A percentile compares a stretch with the other conserved stretches of the same genome.
phyloP scores from a whole-genome alignment of 306 rosid species.

The Quercus agrifolia region DNA sequence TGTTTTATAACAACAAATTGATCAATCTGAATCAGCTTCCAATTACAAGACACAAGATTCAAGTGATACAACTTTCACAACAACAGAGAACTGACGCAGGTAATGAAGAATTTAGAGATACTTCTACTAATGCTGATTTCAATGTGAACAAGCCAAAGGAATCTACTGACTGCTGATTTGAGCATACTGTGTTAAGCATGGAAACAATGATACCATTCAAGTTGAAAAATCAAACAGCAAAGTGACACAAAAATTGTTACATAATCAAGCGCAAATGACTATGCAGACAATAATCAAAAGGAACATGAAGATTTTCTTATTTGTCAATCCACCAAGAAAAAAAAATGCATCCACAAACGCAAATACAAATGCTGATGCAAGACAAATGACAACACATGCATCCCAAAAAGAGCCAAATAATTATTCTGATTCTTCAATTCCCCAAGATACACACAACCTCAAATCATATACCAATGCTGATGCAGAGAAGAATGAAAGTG shows the following conservation, averaged over 20 bases:
- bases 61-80: constrained; percentile 20
- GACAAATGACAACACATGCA: too few relatives aligned
- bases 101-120: constrained; percentile 36
- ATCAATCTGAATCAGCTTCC: constrained; percentile 25
- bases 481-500: constrained; percentile 16
- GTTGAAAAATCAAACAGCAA: constrained; percentile 26
- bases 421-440: constrained; percentile 5
- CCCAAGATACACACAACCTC: constrained; percentile 18
- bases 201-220: constrained; percentile 16
- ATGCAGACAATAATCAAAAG: constrained; percentile 33
- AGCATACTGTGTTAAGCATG: not conserved
- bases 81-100: constrained; percentile 27
- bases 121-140: constrained; percentile 17
- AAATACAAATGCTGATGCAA: too few relatives aligned
- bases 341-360: not conserved
- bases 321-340: constrained; percentile 43
- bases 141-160: not conserved
- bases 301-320: constrained; percentile 43
- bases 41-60: constrained; percentile 33
- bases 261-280: constrained; percentile 34
- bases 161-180: not conserved
- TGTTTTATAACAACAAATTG: constrained; percentile 17
- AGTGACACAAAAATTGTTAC: constrained; percentile 30
- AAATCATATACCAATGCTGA: not conserved
- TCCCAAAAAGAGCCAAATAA: not conserved